A percentile compares a stretch with the other conserved stretches of the same genome.
Conservation (phyloP, 202 grass and related monocot species). For the Setaria viridis region DNA sequence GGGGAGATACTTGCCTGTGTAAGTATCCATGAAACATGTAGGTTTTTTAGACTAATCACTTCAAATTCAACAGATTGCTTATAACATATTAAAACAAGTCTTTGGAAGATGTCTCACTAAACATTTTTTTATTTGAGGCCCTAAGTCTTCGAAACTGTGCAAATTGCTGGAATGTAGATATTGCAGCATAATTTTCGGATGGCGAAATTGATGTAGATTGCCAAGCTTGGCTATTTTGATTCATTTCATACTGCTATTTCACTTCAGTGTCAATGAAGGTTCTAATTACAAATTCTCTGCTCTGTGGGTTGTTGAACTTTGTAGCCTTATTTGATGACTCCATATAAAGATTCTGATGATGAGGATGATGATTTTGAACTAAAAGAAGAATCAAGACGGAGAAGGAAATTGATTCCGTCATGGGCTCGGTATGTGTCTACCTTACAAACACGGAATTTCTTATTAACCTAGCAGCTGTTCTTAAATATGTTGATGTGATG, state of each 20-base stretch:
- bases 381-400: slow-evolving; percentile 64
- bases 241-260: slow-evolving; percentile 24
- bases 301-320: slow-evolving; percentile 30
- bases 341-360: slow-evolving; percentile 88
- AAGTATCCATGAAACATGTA: slow-evolving; percentile 17
- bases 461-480: not conserved
- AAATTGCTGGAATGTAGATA: slow-evolving; percentile 15
- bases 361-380: slow-evolving; percentile 64
- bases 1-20: not conserved
- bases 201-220: slow-evolving; percentile 10
- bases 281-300: slow-evolving; percentile 32
- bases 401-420: slow-evolving; percentile 71
- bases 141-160: not conserved
- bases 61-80: slow-evolving; percentile 12
- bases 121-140: slow-evolving; percentile 1
- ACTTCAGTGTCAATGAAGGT: not conserved
- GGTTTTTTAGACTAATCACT: not conserved
- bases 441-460: slow-evolving; percentile 15
- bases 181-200: slow-evolving; percentile 34
- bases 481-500: slow-evolving; percentile 34
- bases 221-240: slow-evolving; percentile 21
- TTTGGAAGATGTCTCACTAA: slow-evolving; percentile 9
- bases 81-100: slow-evolving; percentile 28
- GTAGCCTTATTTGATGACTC: slow-evolving; percentile 90
- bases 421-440: slow-evolving; percentile 76